Percentiles rank a stretch among this genome's conserved stretches.
Evolutionary conservation across 805 yeast species (phyloP).

Genomic region (Komagataella phaffii): DNA sequence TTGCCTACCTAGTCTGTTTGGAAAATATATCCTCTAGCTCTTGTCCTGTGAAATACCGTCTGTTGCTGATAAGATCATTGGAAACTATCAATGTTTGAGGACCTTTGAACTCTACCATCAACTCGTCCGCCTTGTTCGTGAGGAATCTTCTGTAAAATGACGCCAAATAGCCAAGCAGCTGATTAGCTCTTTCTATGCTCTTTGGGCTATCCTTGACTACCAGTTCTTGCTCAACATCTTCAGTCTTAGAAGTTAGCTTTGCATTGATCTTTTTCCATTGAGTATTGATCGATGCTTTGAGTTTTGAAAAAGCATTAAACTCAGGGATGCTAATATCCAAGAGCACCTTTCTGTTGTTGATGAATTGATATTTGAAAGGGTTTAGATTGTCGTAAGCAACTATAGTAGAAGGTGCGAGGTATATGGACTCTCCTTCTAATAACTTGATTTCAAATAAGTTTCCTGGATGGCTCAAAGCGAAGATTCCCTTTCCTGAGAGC

Average conservation of each 20-base stretch:
- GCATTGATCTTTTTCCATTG: background rate
- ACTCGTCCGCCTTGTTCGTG: slow-evolving; percentile 4
- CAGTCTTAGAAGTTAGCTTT: background rate
- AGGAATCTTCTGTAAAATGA: background rate
- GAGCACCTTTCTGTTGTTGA: slow-evolving; percentile 6
- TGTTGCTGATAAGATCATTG: slow-evolving; percentile 4
- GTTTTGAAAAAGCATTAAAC: slow-evolving; percentile 1
- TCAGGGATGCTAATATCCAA: slow-evolving; percentile 13
- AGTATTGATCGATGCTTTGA: background rate
- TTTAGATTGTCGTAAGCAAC: slow-evolving; percentile 19
- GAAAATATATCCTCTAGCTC: background rate
- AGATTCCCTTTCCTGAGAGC: slow-evolving; percentile 23
- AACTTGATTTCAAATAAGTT: slow-evolving; percentile 24
- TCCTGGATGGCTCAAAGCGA: slow-evolving; percentile 26
- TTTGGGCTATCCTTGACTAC: background rate
- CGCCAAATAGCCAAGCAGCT: background rate
- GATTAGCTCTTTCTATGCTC: background rate
- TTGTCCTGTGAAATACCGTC: background rate
- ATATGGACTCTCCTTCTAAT: slow-evolving; percentile 21
- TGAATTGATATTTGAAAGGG: slow-evolving; percentile 1
- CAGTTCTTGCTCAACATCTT: background rate
- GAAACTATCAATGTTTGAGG: slow-evolving; percentile 17
- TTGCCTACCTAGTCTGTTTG: background rate
- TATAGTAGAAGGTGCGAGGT: slow-evolving; percentile 23
- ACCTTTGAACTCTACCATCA: slow-evolving; percentile 15